Evolutionary conservation across 2,329 filamentous ascomycete species (phyloP), one percentile per base, ranked within the genome.

Genomic region (Fusarium armeniacum): DNA sequence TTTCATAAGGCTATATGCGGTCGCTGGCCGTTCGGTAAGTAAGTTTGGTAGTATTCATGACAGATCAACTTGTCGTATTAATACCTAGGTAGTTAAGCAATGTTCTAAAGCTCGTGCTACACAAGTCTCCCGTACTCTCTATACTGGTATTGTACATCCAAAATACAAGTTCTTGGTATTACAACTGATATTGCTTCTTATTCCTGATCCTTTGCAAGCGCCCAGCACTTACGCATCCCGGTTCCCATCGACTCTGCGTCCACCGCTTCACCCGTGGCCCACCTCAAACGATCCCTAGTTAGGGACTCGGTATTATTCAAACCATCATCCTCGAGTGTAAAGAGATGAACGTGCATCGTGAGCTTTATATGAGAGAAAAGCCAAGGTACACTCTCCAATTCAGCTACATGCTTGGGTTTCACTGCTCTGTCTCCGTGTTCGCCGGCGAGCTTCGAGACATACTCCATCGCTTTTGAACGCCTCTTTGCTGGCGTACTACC

Each of bases 191-290:
- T 53, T 62, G 24, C 22, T 45, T 20, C n/a, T 56, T 44, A 58
- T 16, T 66, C 59, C 20, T 62, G 67, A 26, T 76, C 76, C 53
- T 76, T 75, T 5, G 79, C 80, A 53, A 87, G 74, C 3, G 80
- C 75, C 85, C 86, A 88, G 73, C 86, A 88, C 70, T 86, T 87
- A 38, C 83, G 80, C 86, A 88, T 88, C 0, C 86, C 86, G 0
- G 86, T 87, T 0, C 86, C 86, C 86, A 88, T 88, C 0, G 85
- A 85, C 72, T 85, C 84, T 2, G 70, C 73, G 3, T 87, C 85
- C 1, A 86, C 78, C 10, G 80, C 78, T 4, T 76, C 71, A 2
- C 75, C 75, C 26, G 79, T 78, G 2, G 80, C 79, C 81, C 84
- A 85, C 30, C 51, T 73, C 18, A 70, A 46, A 9, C 78, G 78